Percentiles rank a stretch among this genome's conserved stretches.
phyloP scores from a whole-genome alignment of 495 filamentous ascomycete genomes.

The Neurospora sp. region DNA sequence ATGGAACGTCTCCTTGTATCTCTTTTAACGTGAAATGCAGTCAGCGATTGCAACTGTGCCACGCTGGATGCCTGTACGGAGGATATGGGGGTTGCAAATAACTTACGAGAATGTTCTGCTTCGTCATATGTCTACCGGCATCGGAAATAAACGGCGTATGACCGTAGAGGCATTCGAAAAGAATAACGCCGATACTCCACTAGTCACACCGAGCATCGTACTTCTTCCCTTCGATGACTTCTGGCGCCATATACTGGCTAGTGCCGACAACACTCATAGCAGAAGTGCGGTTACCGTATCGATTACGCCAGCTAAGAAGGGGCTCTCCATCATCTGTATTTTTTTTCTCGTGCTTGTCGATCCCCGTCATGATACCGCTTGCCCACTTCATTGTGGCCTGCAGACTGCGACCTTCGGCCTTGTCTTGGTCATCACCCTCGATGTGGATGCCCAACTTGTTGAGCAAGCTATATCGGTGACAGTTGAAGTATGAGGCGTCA shows the following conservation, averaged over 20 bases:
- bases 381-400: conserved; percentile 39
- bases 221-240: conserved; percentile 69
- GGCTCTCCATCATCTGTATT: conserved; percentile 31
- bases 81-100: neutral
- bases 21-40: conserved; percentile 7
- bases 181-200: conserved; percentile 91
- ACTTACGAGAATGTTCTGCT: conserved; percentile 66
- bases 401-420: conserved; percentile 40
- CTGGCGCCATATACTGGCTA: conserved; percentile 96
- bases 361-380: conserved; percentile 35
- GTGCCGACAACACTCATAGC: conserved; percentile 89
- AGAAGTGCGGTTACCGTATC: conserved; percentile 57
- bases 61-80: conserved; percentile 3
- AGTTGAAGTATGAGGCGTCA: conserved; percentile 73
- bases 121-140: conserved; percentile 64
- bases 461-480: conserved; percentile 68
- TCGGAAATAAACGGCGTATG: conserved; percentile 82
- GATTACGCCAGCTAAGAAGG: conserved; percentile 70
- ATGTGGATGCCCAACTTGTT: conserved; percentile 64
- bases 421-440: conserved; percentile 66
- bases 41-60: neutral
- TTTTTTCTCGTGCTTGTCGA: conserved; percentile 40
- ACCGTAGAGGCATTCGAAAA: conserved; percentile 90
- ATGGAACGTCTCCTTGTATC: conserved; percentile 37
- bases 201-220: conserved; percentile 93